Evolutionary conservation across 225 moss, liverwort and hornwort species (phyloP).

Genomic region (Marchantia polymorpha): DNA sequence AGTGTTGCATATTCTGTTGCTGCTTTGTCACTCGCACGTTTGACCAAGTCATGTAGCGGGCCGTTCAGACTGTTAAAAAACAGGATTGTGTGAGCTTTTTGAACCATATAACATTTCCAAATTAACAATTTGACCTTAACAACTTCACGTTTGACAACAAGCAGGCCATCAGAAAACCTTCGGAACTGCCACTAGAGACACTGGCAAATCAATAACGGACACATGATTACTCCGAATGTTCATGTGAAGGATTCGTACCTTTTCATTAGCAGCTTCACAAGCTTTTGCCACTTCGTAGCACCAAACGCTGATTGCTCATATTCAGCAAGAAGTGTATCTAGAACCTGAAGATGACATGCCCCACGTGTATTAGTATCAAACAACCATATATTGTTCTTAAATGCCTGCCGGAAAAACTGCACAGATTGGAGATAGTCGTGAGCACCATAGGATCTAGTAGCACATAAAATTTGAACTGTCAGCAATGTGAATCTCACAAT

Average conservation of each 20-base stretch:
- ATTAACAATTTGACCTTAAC: not conserved
- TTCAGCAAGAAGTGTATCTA: constrained; percentile 58
- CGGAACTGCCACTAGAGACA: too few species aligned
- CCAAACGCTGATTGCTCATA: constrained; percentile 65
- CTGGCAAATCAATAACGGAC: not conserved
- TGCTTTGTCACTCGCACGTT: constrained; percentile 66
- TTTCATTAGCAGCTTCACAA: constrained; percentile 65
- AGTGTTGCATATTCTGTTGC: constrained; percentile 68
- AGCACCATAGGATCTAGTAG: too few species aligned
- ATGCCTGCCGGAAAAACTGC: too few species aligned
- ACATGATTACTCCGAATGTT: not conserved
- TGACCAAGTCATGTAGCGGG: constrained; percentile 75
- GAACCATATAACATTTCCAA: not conserved
- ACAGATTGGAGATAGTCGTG: too few species aligned
- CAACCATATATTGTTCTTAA: too few species aligned
- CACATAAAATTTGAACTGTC: too few species aligned
- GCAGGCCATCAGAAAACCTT: too few species aligned
- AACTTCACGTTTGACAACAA: not conserved
- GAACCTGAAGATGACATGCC: constrained; percentile 36
- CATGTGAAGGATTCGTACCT: constrained; percentile 30
- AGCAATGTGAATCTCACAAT: too few species aligned
- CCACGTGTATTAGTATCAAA: not conserved
- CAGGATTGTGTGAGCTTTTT: not conserved
- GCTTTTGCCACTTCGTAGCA: constrained; percentile 71
- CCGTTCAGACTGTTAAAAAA: constrained; percentile 59